Evolutionary conservation across 164 flowering plant genomes (phyloP).

Genomic region (Macadamia tetraphylla): DNA sequence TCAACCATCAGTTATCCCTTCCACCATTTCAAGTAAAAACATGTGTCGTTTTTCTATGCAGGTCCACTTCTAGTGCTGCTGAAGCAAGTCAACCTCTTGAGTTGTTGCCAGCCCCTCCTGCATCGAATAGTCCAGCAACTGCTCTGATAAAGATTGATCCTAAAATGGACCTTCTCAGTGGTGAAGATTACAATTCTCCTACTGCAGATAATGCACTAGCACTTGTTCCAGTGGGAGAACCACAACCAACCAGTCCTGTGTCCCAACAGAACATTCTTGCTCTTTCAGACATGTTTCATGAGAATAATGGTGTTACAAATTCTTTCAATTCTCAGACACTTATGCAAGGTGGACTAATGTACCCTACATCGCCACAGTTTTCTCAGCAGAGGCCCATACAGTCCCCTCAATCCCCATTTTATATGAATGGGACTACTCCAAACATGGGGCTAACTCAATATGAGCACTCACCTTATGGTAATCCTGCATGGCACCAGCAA

Average conservation of each 20-base stretch:
- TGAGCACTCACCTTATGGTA: conserved; percentile 36
- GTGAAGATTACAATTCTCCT: conserved; percentile 70
- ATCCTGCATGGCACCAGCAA: conserved; percentile 54
- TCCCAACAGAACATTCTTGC: conserved; percentile 64
- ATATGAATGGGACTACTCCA: conserved; percentile 54
- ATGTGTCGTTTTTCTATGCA: conserved; percentile 12
- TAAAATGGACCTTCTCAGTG: conserved; percentile 79
- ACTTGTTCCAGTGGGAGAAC: conserved; percentile 68
- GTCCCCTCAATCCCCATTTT: conserved; percentile 30
- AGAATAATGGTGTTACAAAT: conserved; percentile 25
- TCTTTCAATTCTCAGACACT: conserved; percentile 26
- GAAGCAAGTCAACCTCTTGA: conserved; percentile 25
- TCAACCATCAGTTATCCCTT: background rate
- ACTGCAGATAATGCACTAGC: conserved; percentile 56
- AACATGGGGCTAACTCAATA: conserved; percentile 32
- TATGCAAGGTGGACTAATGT: conserved; percentile 30
- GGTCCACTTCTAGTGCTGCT: conserved; percentile 27
- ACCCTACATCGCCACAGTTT: conserved; percentile 33
- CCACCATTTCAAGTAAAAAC: background rate
- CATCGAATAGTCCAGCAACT: conserved; percentile 21
- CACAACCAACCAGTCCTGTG: conserved; percentile 42
- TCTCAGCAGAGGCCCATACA: conserved; percentile 37
- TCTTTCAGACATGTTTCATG: conserved; percentile 65
- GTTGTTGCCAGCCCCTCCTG: conserved; percentile 25
- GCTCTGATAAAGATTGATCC: conserved; percentile 38